These are phyloP conservation scores for Thermoascus crustaceus DNA, from an alignment of 2,329 filamentous ascomycete species.

Conservation along the genomic window DNA sequence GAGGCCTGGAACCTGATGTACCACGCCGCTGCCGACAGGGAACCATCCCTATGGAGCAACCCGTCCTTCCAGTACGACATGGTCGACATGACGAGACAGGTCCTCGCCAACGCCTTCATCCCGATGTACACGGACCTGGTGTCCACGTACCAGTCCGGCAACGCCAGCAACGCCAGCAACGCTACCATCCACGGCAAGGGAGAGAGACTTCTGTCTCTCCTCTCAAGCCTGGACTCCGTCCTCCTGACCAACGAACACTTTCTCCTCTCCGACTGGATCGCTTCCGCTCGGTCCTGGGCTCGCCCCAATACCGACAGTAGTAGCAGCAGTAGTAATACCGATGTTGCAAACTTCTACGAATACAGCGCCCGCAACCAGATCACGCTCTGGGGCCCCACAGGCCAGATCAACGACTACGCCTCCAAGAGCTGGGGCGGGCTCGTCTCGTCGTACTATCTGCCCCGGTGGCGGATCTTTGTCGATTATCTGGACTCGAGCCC, in stretches of 20 bases:
- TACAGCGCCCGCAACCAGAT: conserved; percentile 45
- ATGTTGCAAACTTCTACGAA: conserved; percentile 30
- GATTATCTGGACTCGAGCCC: conserved; percentile 25
- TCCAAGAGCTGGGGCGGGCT: conserved; percentile 44
- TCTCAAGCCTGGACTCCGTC: conserved; percentile 34
- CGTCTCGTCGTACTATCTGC: conserved; percentile 39
- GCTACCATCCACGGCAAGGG: conserved; percentile 19
- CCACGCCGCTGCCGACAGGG: conserved; percentile 23
- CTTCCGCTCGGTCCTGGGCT: conserved; percentile 28
- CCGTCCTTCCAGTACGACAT: conserved; percentile 41
- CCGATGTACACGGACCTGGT: conserved; percentile 32
- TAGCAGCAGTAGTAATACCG: conserved; percentile 12
- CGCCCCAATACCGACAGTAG: conserved; percentile 6
- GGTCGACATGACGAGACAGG: conserved; percentile 44
- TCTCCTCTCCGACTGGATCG: conserved; percentile 36
- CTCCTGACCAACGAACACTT: conserved; percentile 38
- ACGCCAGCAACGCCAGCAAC: conserved; percentile 10
- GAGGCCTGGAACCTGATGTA: conserved; percentile 35
- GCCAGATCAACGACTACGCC: conserved; percentile 45
- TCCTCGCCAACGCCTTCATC: conserved; percentile 42
- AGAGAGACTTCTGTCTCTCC: conserved; percentile 23
- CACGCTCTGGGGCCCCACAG: conserved; percentile 43
- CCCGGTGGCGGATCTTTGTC: conserved; percentile 41
- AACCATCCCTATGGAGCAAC: conserved; percentile 32
- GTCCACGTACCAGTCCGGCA: conserved; percentile 21